Evolutionary conservation across 225 moss, liverwort and hornwort genomes (phyloP), one percentile per base, ranked within the genome.

Genomic region (Straminergon stramineum): DNA sequence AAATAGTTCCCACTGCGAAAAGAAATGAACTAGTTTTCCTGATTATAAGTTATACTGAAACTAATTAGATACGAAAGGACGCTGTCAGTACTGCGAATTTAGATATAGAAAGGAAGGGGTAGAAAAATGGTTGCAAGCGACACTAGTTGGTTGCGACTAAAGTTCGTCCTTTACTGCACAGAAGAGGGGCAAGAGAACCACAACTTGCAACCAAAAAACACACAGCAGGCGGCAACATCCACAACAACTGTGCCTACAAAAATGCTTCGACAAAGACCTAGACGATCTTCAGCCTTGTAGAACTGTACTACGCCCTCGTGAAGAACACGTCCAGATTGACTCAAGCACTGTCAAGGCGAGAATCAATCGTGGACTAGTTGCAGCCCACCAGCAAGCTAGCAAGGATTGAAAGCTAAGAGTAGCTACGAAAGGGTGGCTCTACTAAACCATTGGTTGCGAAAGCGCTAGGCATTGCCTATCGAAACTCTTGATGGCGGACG

Each of bases 201-300:
- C 64, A 53, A 37, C 67, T 55, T 67, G 68, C 68, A 75, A 62
- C 61, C 61, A 26, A 32, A 62, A 73, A 41, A 51, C 20, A 37
- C 8, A 75, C 37, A 86, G 62, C 77, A 75, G 35, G 74, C 43
- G 69, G 81, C 61, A 45, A 70, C 70, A 53, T 51, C 53, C 53
- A 41, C 88, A 84, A 90, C 87, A 89, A 89, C 94, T 91, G 91
- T 88, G 90, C 90, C 91, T 94, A 90, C 89, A 94, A 92, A 94
- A 91, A 89, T 89, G 92, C 87, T 87, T 75, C 89, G 85, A 91
- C 92, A 85, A 90, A 79, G 85, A 93, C 92, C 91, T 89, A 91
- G 87, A 82, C 67, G 79, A 87, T 78, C 84, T 45, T 77, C 84
- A 90, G 88, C 83, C 88, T 58, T 58, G 85, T 79, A 68, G 48